These are phyloP conservation scores for Melampsora allii-populina DNA, from an alignment of 1,284 basidiomycete genomes.

Conservation along the genomic window DNA sequence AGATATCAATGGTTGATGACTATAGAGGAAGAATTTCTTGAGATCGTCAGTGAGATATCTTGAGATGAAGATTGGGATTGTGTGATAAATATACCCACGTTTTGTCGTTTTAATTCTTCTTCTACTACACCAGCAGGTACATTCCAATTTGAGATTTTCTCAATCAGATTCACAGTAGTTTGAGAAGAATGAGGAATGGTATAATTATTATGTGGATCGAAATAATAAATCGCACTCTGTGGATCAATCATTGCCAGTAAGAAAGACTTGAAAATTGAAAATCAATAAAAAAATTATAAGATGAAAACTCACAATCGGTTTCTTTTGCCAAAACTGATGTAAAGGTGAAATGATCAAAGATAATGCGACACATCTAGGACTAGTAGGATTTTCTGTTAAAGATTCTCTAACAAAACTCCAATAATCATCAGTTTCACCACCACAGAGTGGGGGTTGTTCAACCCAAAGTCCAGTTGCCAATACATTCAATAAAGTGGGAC, in stretches of 20 bases:
- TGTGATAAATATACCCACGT: too few species aligned
- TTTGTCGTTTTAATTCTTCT: constrained; percentile 91
- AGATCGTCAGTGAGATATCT: constrained; percentile 11
- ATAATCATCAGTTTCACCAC: constrained; percentile 92
- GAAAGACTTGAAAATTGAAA: background rate
- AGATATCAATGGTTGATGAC: constrained; percentile 97
- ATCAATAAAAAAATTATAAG: background rate
- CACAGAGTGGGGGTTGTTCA: constrained; percentile 87
- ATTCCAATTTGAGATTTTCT: constrained; percentile 87
- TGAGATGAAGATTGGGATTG: too few species aligned
- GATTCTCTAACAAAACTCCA: constrained; percentile 90
- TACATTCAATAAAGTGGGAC: constrained; percentile 83
- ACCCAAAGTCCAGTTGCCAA: constrained; percentile 74
- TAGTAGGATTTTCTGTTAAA: constrained; percentile 81
- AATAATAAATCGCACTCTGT: constrained; percentile 56
- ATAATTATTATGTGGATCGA: constrained; percentile 52
- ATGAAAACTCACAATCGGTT: constrained; percentile 34
- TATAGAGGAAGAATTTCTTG: constrained; percentile 51
- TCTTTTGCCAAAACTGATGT: constrained; percentile 44
- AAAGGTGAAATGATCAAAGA: constrained; percentile 34
- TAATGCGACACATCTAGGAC: constrained; percentile 80
- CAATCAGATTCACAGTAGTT: constrained; percentile 78
- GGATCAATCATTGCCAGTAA: background rate
- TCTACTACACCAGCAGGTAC: constrained; percentile 82
- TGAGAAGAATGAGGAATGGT: constrained; percentile 68